These are phyloP conservation scores for Candida easanensis DNA, from an alignment of 805 yeast genomes.

Conservation along the genomic window DNA sequence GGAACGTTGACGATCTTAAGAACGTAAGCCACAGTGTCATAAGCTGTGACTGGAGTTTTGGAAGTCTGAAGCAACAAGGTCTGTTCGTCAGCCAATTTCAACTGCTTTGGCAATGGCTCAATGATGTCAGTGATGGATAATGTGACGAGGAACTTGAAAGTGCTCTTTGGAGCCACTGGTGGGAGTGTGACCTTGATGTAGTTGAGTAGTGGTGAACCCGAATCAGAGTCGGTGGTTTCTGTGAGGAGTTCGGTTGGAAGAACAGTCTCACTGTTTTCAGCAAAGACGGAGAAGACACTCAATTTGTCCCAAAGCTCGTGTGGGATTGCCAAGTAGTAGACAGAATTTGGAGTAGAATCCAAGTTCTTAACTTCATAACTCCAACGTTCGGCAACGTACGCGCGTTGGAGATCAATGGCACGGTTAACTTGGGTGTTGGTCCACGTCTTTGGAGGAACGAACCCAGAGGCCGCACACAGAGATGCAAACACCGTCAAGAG, in stretches of 20 bases:
- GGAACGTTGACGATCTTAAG: conserved; percentile 44
- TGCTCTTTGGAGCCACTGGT: conserved; percentile 65
- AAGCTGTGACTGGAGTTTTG: conserved; percentile 59
- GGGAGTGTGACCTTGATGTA: conserved; percentile 50
- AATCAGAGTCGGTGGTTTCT: conserved; percentile 21
- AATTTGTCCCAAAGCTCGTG: conserved; percentile 38
- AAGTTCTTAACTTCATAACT: conserved; percentile 58
- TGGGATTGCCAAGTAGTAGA: conserved; percentile 61
- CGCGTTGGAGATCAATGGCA: conserved; percentile 58
- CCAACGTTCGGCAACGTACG: conserved; percentile 63
- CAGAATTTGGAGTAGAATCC: conserved; percentile 48
- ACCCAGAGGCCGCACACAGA: background rate
- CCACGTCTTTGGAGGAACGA: conserved; percentile 32
- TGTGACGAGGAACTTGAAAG: conserved; percentile 45
- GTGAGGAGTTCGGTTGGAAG: conserved; percentile 27
- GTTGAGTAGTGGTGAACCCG: conserved; percentile 28
- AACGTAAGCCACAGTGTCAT: conserved; percentile 48
- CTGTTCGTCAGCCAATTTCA: conserved; percentile 61
- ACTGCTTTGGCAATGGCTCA: conserved; percentile 61
- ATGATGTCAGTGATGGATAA: conserved; percentile 46
- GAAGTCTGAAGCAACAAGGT: conserved; percentile 50
- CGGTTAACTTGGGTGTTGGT: conserved; percentile 57
- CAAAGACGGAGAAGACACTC: conserved; percentile 43
- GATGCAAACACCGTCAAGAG: background rate
- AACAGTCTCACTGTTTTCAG: conserved; percentile 24